Base-by-base conservation (phyloP, 306 rosid genomes). In the Begonia masoniana region DNA sequence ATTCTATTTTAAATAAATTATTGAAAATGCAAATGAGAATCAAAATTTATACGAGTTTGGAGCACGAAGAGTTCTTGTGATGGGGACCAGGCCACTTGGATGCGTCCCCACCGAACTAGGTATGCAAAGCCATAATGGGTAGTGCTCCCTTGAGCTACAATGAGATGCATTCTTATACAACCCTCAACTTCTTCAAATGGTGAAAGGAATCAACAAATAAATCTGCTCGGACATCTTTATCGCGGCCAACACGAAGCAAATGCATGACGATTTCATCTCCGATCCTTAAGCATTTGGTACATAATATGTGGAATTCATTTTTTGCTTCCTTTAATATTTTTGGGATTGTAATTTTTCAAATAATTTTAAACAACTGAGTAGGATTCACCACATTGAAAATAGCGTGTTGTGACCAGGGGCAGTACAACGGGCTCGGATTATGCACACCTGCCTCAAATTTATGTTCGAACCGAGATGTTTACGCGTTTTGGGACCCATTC, bases 401-500 rank as follows among this genome's bases (percentile, higher is more conserved):
- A 24, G 83, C 88, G 36, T 84, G 94, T 62, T 81, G 85, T 50
- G 94, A 83, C 1, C 88, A 73, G 73, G 94, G 94, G 24, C 81
- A 76, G 8, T 84, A 60, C 73, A 78, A 80, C 54, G 94, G 81
- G n/a, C 0, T 78, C 12, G 96, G 96, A 9, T 76, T 83, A 0
- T 87, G 96, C 69, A 87, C 94, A 0, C 41, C 72, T 0, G 35
- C 26, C 4, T 87, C 96, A 31, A 87, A 77, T 70, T 47, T 87
- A 57, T 87, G 96, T 43, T 82, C 85, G 9, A 72, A 87, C 60
- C 11, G 96, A 71, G 81, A 83, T 8, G 1, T 68, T 10, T 83
- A 76, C 10, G 96, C 76, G 7, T 87, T 83, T 58, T 87, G 96
- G 96, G 96, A 87, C 68, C 41, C 82, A 47, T 87, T 81, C 46